phyloP scores from a whole-genome alignment of 2,329 filamentous ascomycete species.

The Gnomoniopsis sp. region DNA sequence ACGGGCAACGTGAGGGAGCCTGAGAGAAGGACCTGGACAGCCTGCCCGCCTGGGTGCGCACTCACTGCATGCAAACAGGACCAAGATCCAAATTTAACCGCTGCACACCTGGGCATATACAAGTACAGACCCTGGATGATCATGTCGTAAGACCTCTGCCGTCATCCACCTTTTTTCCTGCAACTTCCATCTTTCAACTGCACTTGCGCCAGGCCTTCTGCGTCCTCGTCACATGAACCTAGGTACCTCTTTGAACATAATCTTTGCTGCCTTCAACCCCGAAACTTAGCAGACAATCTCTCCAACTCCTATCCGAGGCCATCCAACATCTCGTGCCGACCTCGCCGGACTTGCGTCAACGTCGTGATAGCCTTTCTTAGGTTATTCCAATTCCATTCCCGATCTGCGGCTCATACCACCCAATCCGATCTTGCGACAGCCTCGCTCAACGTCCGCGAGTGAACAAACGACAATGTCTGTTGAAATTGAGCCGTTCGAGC shows the following conservation, averaged over 20 bases:
- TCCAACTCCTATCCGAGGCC: too few species aligned
- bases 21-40: too few species aligned
- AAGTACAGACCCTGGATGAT: background rate
- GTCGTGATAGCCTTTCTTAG: background rate
- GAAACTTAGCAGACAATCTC: too few species aligned
- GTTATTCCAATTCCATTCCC: background rate
- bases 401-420: conserved; percentile 21
- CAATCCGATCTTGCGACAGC: conserved; percentile 12
- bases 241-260: background rate
- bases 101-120: background rate
- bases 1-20: background rate
- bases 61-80: too few species aligned
- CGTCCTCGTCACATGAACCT: background rate
- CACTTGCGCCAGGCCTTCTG: background rate
- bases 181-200: background rate
- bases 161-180: conserved; percentile 11
- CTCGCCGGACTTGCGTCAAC: background rate
- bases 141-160: conserved; percentile 17
- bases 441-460: conserved; percentile 10
- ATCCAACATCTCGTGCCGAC: background rate
- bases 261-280: too few species aligned
- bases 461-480: conserved; percentile 71
- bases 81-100: background rate
- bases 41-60: too few species aligned
- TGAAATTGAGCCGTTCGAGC: conserved; percentile 85